Conservation (phyloP, 345 rosid species). For the Noccaea caerulescens region DNA sequence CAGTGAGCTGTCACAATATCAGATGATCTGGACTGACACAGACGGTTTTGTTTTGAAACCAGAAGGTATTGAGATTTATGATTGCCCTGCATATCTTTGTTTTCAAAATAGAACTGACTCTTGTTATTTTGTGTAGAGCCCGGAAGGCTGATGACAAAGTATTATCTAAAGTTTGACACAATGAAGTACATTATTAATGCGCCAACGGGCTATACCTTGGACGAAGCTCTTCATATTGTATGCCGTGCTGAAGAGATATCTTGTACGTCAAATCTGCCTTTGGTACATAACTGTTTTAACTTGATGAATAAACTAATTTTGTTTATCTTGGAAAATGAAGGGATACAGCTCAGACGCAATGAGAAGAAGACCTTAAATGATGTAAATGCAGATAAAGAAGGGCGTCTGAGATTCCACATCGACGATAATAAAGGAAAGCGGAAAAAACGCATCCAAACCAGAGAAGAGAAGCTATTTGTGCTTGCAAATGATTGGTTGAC, state of each 20-base stretch:
- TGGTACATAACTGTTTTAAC: conserved; percentile 16
- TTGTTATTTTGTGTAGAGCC: conserved; percentile 58
- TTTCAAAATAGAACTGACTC: conserved; percentile 20
- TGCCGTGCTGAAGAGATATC: conserved; percentile 92
- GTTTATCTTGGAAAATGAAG: conserved; percentile 53
- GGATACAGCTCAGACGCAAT: conserved; percentile 98
- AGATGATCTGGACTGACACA: conserved; percentile 87
- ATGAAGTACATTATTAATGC: conserved; percentile 89
- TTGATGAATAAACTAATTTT: conserved; percentile 21
- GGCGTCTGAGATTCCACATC: conserved; percentile 85
- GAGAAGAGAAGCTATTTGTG: conserved; percentile 93
- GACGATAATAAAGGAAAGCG: conserved; percentile 79
- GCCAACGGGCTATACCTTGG: conserved; percentile 70
- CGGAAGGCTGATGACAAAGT: conserved; percentile 96
- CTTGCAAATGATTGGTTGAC: conserved; percentile 92
- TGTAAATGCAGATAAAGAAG: conserved; percentile 78
- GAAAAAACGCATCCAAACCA: conserved; percentile 88
- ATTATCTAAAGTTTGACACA: conserved; percentile 83
- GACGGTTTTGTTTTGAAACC: conserved; percentile 92
- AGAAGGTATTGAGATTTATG: conserved; percentile 58
- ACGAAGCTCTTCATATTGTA: conserved; percentile 72
- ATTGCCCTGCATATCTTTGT: conserved; percentile 14
- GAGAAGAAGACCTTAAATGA: conserved; percentile 95
- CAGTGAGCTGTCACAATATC: conserved; percentile 73
- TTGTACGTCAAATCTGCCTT: conserved; percentile 57